A percentile compares a stretch with the other conserved stretches of the same genome.
These are phyloP conservation scores for Fusarium miscanthi DNA, from an alignment of 2,329 filamentous ascomycete genomes.

Conservation along the genomic window DNA sequence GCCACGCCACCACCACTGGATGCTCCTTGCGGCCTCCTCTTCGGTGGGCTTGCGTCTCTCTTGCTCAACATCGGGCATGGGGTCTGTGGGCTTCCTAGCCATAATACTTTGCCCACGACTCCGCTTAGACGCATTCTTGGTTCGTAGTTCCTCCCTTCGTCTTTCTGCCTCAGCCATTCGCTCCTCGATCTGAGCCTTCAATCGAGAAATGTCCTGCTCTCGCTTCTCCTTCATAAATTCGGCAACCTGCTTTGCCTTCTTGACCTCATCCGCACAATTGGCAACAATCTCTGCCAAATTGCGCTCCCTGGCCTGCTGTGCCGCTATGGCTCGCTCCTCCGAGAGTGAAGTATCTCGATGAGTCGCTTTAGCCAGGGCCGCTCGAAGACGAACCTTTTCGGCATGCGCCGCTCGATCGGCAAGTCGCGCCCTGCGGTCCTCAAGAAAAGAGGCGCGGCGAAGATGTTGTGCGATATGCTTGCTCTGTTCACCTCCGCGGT, in stretches of 20 bases:
- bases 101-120: slow-evolving; percentile 64
- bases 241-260: slow-evolving; percentile 83
- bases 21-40: slow-evolving; percentile 71
- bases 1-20: slow-evolving; percentile 78
- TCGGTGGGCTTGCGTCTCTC: slow-evolving; percentile 60
- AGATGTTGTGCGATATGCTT: slow-evolving; percentile 83
- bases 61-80: slow-evolving; percentile 63
- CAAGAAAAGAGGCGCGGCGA: slow-evolving; percentile 82
- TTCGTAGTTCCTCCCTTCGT: slow-evolving; percentile 73
- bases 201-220: slow-evolving; percentile 76
- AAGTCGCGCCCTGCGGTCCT: slow-evolving; percentile 81
- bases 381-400: slow-evolving; percentile 82
- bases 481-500: slow-evolving; percentile 72
- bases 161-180: slow-evolving; percentile 81
- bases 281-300: slow-evolving; percentile 86
- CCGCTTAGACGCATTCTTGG: slow-evolving; percentile 63
- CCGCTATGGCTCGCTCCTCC: slow-evolving; percentile 81
- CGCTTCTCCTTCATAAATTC: slow-evolving; percentile 84
- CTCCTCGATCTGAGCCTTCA: slow-evolving; percentile 82
- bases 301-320: slow-evolving; percentile 80
- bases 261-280: slow-evolving; percentile 84
- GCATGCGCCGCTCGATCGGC: slow-evolving; percentile 85
- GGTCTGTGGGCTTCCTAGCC: slow-evolving; percentile 61
- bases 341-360: slow-evolving; percentile 72
- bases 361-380: slow-evolving; percentile 77